A percentile compares a stretch with the other conserved stretches of the same genome.
phyloP scores from a whole-genome alignment of 129 eudicot genomes.

The Centaurea solstitialis region DNA sequence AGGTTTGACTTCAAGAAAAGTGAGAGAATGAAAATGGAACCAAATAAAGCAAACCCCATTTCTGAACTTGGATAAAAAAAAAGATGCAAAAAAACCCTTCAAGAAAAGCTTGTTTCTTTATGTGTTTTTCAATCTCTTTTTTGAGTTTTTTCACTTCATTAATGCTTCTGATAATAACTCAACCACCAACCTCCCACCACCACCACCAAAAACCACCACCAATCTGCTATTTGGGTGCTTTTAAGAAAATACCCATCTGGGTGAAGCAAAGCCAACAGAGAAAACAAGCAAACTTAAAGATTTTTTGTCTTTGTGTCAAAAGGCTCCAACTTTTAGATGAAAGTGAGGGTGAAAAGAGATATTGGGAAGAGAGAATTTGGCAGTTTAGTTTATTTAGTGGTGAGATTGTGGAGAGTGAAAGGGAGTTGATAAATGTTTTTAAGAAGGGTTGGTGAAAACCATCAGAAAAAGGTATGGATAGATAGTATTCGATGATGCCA shows the following conservation, averaged over 20 bases:
- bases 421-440: conserved; percentile 51
- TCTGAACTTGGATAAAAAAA: conserved; percentile 2
- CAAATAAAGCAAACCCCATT: conserved; percentile 59
- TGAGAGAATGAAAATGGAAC: conserved; percentile 45
- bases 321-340: conserved; percentile 20
- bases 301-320: conserved; percentile 41
- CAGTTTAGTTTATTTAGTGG: conserved; percentile 10
- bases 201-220: conserved; percentile 24
- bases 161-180: conserved; percentile 27
- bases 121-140: conserved; percentile 5
- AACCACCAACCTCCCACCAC: conserved; percentile 28
- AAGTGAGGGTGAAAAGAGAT: conserved; percentile 11
- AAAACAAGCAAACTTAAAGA: conserved; percentile 32
- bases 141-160: conserved; percentile 30
- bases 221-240: conserved; percentile 29
- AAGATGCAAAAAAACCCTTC: background rate
- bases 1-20: conserved; percentile 53
- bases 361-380: conserved; percentile 25
- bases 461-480: conserved; percentile 33
- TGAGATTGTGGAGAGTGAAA: conserved; percentile 14
- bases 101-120: conserved; percentile 9
- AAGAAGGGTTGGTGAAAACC: conserved; percentile 48
- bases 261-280: conserved; percentile 42
- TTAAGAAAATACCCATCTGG: conserved; percentile 27
- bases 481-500: conserved; percentile 54